Evolutionary conservation across 192 early-diverging fungal species (phyloP).

Genomic region (Backusella psychrophila): DNA sequence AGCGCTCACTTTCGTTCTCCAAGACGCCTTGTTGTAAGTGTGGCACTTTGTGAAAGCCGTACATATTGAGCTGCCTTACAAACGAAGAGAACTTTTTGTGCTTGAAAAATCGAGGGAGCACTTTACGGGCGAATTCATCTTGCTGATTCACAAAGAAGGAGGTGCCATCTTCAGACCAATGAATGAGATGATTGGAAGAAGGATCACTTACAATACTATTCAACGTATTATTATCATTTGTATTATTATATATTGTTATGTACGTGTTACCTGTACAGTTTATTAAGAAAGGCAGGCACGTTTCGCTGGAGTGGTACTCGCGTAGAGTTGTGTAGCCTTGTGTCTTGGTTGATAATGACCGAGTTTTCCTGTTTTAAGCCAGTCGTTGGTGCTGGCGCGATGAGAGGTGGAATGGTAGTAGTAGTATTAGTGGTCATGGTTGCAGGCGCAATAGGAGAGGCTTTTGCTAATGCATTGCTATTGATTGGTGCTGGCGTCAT

Average conservation of each 20-base stretch:
- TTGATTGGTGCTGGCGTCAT: neutral
- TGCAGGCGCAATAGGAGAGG: neutral
- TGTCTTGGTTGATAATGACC: neutral
- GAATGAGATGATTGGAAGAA: slow-evolving; percentile 77
- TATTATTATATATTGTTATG: neutral
- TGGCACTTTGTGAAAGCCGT: slow-evolving; percentile 97
- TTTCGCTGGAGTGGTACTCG: slow-evolving; percentile 22
- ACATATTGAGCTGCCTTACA: slow-evolving; percentile 93
- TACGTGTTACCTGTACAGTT: slow-evolving; percentile 74
- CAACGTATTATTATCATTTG: neutral
- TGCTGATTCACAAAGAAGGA: slow-evolving; percentile 73
- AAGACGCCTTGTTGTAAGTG: slow-evolving; percentile 90
- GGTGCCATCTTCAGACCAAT: slow-evolving; percentile 85
- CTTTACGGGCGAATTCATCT: slow-evolving; percentile 36
- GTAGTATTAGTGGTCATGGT: neutral
- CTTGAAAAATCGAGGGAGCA: slow-evolving; percentile 88
- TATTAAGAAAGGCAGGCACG: slow-evolving; percentile 92
- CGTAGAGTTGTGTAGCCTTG: neutral
- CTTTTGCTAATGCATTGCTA: neutral
- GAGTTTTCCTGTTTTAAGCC: neutral
- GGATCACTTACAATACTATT: slow-evolving; percentile 89
- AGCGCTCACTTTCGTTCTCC: slow-evolving; percentile 76
- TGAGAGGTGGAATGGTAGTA: neutral
- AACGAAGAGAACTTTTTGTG: slow-evolving; percentile 91
- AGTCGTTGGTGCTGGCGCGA: neutral